Base-by-base conservation (phyloP, 148 eudicot species). In the Vaccinium darrowii region DNA sequence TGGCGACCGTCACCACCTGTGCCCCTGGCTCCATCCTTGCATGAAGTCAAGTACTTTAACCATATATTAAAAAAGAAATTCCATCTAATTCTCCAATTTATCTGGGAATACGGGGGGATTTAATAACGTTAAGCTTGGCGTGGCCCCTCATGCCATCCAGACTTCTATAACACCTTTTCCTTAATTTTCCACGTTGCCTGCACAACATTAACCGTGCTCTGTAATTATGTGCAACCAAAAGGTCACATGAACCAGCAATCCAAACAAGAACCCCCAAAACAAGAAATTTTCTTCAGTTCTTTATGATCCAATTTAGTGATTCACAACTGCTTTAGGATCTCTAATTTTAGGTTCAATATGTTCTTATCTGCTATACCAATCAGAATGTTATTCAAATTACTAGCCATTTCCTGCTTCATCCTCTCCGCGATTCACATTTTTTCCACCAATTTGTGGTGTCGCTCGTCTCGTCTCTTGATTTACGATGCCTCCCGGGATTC, bases 361-460 rank as follows among this genome's bases (percentile, higher is more conserved):
- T 76, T 76, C 53, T 3, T 19, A 0, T 50, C 33, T 12, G 23
- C 82, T 36, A 87, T 84, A 79, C 78, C 72, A 53, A 85, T 79
- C 16, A 58, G 56, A 77, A 82, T 18, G 49, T 13, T 88, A 85
- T 83, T 81, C 88, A 92, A 90, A 87, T 84, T 88, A 27, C 65
- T 90, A 0, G 81, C 88, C 7, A 25, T 86, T 67, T 16, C 69
- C n/a, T 78, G 30, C 63, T 65, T 8, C 15, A 49, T 84, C 78
- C 87, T 92, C 12, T 85, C 77, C 73, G 0, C 84, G 13, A 84
- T 85, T 25, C 83, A 83, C n/a, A 23, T 88, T 65, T 84, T 87
- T 1, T 80, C 78, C 79, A 81, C 33, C 79, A 25, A 10, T 52
- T 60, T 81, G 18, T 21, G 87, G 13, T 78, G 77, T 78, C 36